Evolutionary conservation across 1,284 basidiomycete species (phyloP), one percentile per base, ranked within the genome.

Genomic region (Ganoderma resinaceum): DNA sequence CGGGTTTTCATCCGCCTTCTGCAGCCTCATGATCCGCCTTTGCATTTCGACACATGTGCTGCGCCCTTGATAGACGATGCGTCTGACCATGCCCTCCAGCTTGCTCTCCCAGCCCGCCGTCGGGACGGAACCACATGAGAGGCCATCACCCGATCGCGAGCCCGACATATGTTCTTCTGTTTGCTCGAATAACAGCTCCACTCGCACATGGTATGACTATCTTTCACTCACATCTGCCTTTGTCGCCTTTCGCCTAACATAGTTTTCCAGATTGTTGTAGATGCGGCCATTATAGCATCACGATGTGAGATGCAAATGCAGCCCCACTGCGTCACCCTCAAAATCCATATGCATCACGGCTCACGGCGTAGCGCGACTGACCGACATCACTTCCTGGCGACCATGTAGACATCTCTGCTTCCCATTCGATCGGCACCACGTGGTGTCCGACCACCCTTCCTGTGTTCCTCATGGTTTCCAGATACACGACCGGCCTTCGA

Each of bases 401-500:
- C 60, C 29, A 53, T 31, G 14, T 33, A 9, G 26, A 2, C 9
- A 23, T 12, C 18, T 60, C 12, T 38, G 58, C 37, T 61, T 37
- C 43, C 33, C 31, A 31, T 37, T 62, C 61, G 61, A 11, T 20
- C 31, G 43, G 43, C 31, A 52, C 61, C 61, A 46, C 61, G 29
- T 62, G 61, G 61, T 52, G 46, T 6, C 57, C 57, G 18, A 37
- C 57, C 20, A 12, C 20, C 20, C 14, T 35, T 18, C 55, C 20
- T 20, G 55, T 35, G 29, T 35, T 37, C 57, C 57, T 37, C 57
- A 59, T 59, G 57, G 57, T 59, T 14, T 14, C 12, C 37, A 14
- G 57, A 38, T 23, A 14, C n/a, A 12, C n/a, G 35, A 37, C 31
- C 31, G 20, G 35, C 12, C 20, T 23, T 59, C 33, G 20, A 37